Conservation (phyloP, 2,329 filamentous ascomycete species). For the Fusarium sp. region DNA sequence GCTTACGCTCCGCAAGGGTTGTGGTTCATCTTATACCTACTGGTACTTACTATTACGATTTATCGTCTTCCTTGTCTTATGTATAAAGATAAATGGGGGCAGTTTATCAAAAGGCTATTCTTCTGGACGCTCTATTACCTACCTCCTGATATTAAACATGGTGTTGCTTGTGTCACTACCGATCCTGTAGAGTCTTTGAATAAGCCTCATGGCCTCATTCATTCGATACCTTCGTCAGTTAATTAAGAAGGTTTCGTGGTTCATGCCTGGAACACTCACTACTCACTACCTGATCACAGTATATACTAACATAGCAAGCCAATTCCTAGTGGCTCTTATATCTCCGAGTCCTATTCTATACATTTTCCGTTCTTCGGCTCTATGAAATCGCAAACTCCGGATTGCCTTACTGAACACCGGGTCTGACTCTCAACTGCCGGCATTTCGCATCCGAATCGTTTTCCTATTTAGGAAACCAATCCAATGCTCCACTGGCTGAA, state of each 20-base stretch:
- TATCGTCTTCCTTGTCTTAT: neutral
- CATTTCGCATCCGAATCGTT: constrained; percentile 2
- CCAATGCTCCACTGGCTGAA: neutral
- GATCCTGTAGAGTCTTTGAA: neutral
- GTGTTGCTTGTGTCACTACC: neutral
- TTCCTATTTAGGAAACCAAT: constrained; percentile 37
- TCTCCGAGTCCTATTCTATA: neutral
- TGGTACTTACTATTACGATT: neutral
- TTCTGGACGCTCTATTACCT: neutral
- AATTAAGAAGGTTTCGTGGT: neutral
- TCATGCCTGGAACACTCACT: neutral
- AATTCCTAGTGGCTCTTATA: neutral
- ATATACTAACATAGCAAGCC: neutral
- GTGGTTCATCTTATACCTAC: neutral
- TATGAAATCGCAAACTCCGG: neutral
- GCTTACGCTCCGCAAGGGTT: neutral
- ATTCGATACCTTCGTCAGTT: neutral
- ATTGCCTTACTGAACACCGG: neutral
- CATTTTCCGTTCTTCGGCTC: neutral
- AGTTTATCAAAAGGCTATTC: neutral
- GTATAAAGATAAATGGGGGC: neutral
- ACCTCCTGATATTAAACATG: neutral
- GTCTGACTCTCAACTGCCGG: neutral
- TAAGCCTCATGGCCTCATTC: neutral
- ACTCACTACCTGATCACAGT: neutral